These are phyloP conservation scores for Halenospora varia DNA, from an alignment of 495 filamentous ascomycete genomes.

Conservation along the genomic window DNA sequence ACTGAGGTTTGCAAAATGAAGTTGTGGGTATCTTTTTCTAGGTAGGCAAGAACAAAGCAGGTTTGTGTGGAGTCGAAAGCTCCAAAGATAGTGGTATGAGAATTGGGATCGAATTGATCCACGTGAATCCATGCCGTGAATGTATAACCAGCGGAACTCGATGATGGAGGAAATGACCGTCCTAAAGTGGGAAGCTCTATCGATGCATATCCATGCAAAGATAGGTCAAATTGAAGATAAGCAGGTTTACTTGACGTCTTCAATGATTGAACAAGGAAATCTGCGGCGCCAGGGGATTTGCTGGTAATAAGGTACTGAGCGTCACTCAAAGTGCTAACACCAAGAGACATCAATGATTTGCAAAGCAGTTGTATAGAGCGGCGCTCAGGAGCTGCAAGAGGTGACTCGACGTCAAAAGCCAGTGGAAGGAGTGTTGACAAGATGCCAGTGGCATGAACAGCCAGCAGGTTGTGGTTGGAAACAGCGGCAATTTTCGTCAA, in stretches of 20 bases:
- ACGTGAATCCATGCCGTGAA: conserved; percentile 84
- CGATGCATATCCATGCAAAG: conserved; percentile 79
- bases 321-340: conserved; percentile 73
- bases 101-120: conserved; percentile 75
- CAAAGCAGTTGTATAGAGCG: conserved; percentile 56
- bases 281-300: conserved; percentile 55
- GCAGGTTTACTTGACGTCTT: conserved; percentile 69
- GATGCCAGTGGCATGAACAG: conserved; percentile 73
- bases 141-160: conserved; percentile 75
- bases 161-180: conserved; percentile 72
- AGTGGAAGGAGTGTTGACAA: conserved; percentile 67
- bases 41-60: conserved; percentile 89
- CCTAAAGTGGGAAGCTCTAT: conserved; percentile 82
- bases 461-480: conserved; percentile 71
- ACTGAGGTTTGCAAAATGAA: conserved; percentile 97
- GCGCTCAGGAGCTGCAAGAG: conserved; percentile 47
- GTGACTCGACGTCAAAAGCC: conserved; percentile 49
- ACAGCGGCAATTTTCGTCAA: conserved; percentile 46
- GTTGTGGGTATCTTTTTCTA: conserved; percentile 91
- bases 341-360: conserved; percentile 56
- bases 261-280: conserved; percentile 71
- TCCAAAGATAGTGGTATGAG: conserved; percentile 93
- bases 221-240: conserved; percentile 92
- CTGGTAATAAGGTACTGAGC: conserved; percentile 69
- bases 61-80: conserved; percentile 90